Conservation (phyloP, 2,329 filamentous ascomycete genomes). For the Colletotrichum cereale region DNA sequence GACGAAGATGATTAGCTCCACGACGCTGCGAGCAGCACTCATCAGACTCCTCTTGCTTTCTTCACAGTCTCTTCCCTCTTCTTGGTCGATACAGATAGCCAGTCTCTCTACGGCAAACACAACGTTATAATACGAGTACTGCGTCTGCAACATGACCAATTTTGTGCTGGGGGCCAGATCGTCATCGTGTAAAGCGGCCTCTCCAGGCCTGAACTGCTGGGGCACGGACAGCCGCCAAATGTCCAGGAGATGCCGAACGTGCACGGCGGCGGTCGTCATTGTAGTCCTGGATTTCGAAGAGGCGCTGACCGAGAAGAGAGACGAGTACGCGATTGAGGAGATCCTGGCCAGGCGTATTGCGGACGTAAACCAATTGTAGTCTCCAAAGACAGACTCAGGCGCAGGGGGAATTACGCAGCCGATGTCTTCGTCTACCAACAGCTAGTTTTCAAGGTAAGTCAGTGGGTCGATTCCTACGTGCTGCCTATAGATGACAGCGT, state of each 20-base stretch:
- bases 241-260: conserved; percentile 46
- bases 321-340: conserved; percentile 48
- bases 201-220: conserved; percentile 47
- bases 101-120: conserved; percentile 49
- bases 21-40: conserved; percentile 47
- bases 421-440: conserved; percentile 50
- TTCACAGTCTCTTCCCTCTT: conserved; percentile 35
- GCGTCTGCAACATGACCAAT: conserved; percentile 45
- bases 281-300: conserved; percentile 41
- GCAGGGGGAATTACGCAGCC: conserved; percentile 49
- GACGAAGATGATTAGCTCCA: conserved; percentile 51
- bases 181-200: conserved; percentile 39
- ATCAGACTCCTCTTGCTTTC: conserved; percentile 46
- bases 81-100: conserved; percentile 45
- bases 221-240: conserved; percentile 49
- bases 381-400: conserved; percentile 48
- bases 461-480: background rate
- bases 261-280: conserved; percentile 44
- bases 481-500: no score
- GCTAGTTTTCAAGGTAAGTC: no score
- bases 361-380: conserved; percentile 51
- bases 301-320: conserved; percentile 52
- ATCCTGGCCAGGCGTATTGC: conserved; percentile 48
- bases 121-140: conserved; percentile 49
- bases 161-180: conserved; percentile 37